Evolutionary conservation across 2,329 filamentous ascomycete genomes (phyloP), one percentile per base, ranked within the genome.

Genomic region (Talaromyces sp.): DNA sequence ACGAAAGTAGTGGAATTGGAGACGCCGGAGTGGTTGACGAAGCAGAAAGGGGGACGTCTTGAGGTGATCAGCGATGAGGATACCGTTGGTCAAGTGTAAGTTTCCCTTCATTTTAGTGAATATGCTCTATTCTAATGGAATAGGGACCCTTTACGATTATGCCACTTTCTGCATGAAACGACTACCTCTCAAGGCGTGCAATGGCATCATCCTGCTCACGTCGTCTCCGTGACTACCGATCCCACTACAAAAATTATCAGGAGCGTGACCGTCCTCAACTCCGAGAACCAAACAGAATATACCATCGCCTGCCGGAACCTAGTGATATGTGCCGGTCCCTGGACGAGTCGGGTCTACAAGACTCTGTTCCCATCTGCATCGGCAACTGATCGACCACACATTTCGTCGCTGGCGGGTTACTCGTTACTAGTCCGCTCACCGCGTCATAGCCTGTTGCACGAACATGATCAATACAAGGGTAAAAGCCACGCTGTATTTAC

Each of bases 401-500:
- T 92, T 48, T 78, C 80, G 3, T 82, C 85, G 19, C 78, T 93
- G 5, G 89, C 89, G 0, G 91, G 91, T 0, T 88, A 93, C 75
- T 92, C 89, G 19, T 77, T 94, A 9, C 84, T 93, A 2, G 76
- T 93, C 4, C 84, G 80, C 65, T 87, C 85, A 6, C 86, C 88
- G 1, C 79, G 82, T 75, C 80, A 66, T 67, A 76, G 70, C 2
- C 58, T 69, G 13, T 68, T 72, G 8, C 71, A 73, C 9, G 75
- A 77, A 60, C 67, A 62, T 4, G 69, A 68, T 4, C 73, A 78
- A 47, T 74, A 82, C n/a, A 81, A 65, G 3, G 73, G 73, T 37
- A 79, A 81, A 2, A 90, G 87, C 72, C 88, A 92, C 73, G 88
- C 90, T 1, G 77, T 94, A 2, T 93, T 91, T 72, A 87, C 87